These are phyloP conservation scores for Fragaria nilgerrensis DNA, from an alignment of 306 rosid species.

Conservation along the genomic window DNA sequence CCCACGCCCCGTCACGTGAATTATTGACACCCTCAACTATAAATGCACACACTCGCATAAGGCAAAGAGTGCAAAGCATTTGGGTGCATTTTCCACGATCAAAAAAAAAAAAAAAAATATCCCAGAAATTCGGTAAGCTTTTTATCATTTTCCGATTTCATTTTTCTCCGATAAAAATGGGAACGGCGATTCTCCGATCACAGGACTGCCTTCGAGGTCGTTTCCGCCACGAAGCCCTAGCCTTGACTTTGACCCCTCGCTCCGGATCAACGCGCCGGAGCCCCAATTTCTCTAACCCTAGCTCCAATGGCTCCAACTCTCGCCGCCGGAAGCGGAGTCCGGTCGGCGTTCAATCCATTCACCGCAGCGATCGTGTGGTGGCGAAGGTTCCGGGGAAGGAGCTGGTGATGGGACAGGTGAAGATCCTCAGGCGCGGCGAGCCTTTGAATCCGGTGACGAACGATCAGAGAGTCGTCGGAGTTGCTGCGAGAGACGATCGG, in stretches of 20 bases:
- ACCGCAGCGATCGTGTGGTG: slow-evolving; percentile 13
- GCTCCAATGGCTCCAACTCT: slow-evolving; percentile 10
- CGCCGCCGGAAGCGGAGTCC: slow-evolving; percentile 61
- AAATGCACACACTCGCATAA: background rate
- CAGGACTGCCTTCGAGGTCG: slow-evolving; percentile 42
- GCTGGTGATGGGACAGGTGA: slow-evolving; percentile 62
- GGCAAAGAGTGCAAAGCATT: background rate
- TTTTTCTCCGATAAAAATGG: slow-evolving; percentile 28
- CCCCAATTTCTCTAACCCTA: slow-evolving; percentile 17
- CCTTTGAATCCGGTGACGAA: slow-evolving; percentile 25
- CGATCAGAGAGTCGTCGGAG: background rate
- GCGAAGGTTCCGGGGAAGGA: slow-evolving; percentile 26
- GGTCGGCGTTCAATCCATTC: slow-evolving; percentile 17
- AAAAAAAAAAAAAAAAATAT: background rate
- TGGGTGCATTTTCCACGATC: too few species aligned
- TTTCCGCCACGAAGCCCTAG: slow-evolving; percentile 35
- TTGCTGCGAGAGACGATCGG: background rate
- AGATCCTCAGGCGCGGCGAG: slow-evolving; percentile 86
- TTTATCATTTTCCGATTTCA: background rate
- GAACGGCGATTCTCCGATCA: slow-evolving; percentile 46
- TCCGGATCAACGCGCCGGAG: slow-evolving; percentile 21
- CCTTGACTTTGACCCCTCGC: slow-evolving; percentile 10
- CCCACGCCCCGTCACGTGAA: slow-evolving; percentile 13
- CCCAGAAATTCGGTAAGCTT: too few species aligned
- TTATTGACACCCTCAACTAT: background rate